Base-by-base conservation (phyloP, 2,329 filamentous ascomycete species). In the Diatrype stigma region DNA sequence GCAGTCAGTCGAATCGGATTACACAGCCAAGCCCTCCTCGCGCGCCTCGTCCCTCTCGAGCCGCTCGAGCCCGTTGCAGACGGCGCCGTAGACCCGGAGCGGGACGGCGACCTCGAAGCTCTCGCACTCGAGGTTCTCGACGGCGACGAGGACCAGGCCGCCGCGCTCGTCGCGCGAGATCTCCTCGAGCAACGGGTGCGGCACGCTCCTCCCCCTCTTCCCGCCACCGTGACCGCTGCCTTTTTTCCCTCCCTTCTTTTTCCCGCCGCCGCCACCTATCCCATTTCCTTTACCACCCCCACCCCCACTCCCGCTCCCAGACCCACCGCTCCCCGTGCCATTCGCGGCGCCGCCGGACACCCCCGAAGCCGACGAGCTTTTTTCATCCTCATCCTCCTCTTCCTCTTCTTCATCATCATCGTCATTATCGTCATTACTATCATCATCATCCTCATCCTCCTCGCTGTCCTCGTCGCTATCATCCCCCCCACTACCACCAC, bases 101-200 rank as follows among this genome's bases (percentile, higher is more conserved):
- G 91, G 91, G 44, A 96, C 90, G 32, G 85, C 83, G 44, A 96
- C 88, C 69, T 96, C 91, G 69, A 96, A 96, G 61, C 89, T 95
- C 73, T 96, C 91, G 61, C 90, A 93, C 8, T 85, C 79, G 47
- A 96, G 63, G 56, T 84, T 84, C 72, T 96, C 89, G 47, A 87
- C 82, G 0, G 89, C 89, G 16, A 90, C 89, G 47, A 92, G 75
- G 14, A 94, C 80, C 22, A 81, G 69, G 1, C 85, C 81, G 2
- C 90, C 90, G 40, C 90, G 78, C 57, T 95, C 89, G 64, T 96
- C 90, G 47, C 82, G 80, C 6, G 85, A 85, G 11, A 94, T 81
- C 61, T 89, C 83, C 65, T 96, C 92, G 38, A 96, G 70, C n/a
- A 96, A 69, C 3, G 79, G 77, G 50, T 75, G 73, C 17, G 69